A percentile compares a stretch with the other conserved stretches of the same genome.
These are phyloP conservation scores for Diplosphaera chodatii DNA, from an alignment of 139 green algal species.

Conservation along the genomic window DNA sequence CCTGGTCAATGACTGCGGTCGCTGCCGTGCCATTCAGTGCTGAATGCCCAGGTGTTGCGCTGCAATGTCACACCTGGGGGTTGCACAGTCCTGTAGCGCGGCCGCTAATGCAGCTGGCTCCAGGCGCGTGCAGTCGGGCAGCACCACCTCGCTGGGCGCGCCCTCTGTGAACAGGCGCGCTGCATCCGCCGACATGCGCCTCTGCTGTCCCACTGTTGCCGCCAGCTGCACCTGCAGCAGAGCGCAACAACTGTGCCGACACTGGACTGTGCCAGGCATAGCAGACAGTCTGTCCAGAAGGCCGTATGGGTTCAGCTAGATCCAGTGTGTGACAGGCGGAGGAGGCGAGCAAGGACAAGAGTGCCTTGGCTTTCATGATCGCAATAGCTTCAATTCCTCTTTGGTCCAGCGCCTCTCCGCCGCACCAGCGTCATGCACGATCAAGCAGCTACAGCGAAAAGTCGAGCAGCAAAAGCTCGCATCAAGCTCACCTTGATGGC, in stretches of 20 bases:
- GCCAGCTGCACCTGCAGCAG: constrained; percentile 35
- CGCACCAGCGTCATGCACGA: neutral
- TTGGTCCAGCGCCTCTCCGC: too few relatives aligned
- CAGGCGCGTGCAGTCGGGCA: constrained; percentile 55
- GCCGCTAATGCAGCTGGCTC: constrained; percentile 28
- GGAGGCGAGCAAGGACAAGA: too few relatives aligned
- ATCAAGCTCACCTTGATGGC: constrained; percentile 22
- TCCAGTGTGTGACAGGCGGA: too few relatives aligned
- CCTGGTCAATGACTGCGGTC: too few relatives aligned
- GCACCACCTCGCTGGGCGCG: constrained; percentile 32
- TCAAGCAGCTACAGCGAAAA: neutral
- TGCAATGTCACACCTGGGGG: constrained; percentile 3
- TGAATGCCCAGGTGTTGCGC: too few relatives aligned
- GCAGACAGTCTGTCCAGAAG: too few relatives aligned
- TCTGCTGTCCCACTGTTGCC: constrained; percentile 25
- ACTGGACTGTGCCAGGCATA: too few relatives aligned
- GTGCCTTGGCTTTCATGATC: too few relatives aligned
- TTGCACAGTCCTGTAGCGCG: constrained; percentile 18
- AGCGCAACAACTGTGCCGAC: too few relatives aligned
- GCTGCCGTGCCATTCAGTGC: too few relatives aligned
- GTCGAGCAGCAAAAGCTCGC: neutral
- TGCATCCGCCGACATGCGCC: constrained; percentile 34
- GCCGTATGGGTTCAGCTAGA: too few relatives aligned
- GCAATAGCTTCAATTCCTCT: too few relatives aligned
- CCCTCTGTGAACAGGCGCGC: constrained; percentile 36